Evolutionary conservation across 2,329 filamentous ascomycete genomes (phyloP), one percentile per base, ranked within the genome.

Genomic region (Fusarium sp.): DNA sequence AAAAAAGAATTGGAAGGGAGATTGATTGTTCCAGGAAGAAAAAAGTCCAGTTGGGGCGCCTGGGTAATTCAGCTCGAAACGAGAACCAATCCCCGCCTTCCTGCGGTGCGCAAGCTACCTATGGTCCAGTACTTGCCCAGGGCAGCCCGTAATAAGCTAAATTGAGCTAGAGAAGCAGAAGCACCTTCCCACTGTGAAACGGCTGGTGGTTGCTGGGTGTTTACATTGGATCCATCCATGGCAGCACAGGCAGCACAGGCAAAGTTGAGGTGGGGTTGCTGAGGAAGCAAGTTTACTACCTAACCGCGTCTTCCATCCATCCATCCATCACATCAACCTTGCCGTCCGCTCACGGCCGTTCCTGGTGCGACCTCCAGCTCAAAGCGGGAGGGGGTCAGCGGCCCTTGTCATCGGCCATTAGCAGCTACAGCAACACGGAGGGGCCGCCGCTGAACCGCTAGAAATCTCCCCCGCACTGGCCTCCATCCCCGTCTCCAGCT

Each of bases 211-310:
- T 71, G 51, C 67, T 65, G 18, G 40, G 40, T 44, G 59, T 72
- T 70, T 73, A 71, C 70, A 68, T 51, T 57, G 20, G 49, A 31
- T 31, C 29, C 27, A 63, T 67, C 36, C 38, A 40, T 40, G 38
- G 16, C 38, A 40, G 38, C 38, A 40, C 38, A 42, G 38, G 18
- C 40, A 14, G 11, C 10, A 11, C 10, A 40, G 16, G 36, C 16
- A n/a, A 38, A 42, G 40, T 6, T n/a, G 14, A 34, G 33, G 71
- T 68, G 60, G 72, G 72, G 66, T 72, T 67, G 72, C 70, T 73
- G 70, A 71, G 68, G 68, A 13, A 72, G 72, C 72, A 74, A 74
- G 9, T 27, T 65, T 62, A 36, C 64, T 50, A 57, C 25, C 61
- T 49, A 53, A 50, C 63, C 44, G 36, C 68, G 58, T 68, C 54